Evolutionary conservation across 257 asterid species (phyloP).

Genomic region (Fraxinus quadrangulata): DNA sequence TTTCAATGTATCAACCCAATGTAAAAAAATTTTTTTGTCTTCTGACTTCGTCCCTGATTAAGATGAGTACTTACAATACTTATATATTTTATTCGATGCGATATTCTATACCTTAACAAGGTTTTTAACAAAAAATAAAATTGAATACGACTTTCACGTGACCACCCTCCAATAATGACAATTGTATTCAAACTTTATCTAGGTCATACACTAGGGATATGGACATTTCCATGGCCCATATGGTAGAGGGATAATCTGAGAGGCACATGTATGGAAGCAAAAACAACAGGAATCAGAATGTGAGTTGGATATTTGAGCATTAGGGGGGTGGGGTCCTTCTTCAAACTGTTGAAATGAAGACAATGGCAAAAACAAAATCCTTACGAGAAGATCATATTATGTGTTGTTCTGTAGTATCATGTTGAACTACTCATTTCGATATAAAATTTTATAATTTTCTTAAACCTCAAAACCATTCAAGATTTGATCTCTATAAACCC

Average conservation of each 20-base stretch:
- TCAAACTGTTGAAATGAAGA: conserved; percentile 26
- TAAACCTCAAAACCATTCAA: not conserved
- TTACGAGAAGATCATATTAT: not conserved
- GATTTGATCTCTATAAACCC: not conserved
- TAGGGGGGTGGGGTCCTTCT: conserved; percentile 24
- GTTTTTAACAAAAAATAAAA: conserved; percentile 28
- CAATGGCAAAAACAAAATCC: conserved; percentile 24
- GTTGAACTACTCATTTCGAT: not conserved
- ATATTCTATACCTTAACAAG: too few relatives aligned
- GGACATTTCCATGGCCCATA: conserved; percentile 44
- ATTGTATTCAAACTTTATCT: conserved; percentile 33
- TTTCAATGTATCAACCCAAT: too few relatives aligned
- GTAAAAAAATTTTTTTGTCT: too few relatives aligned
- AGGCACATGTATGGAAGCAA: conserved; percentile 52
- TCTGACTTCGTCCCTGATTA: too few relatives aligned
- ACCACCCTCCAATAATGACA: conserved; percentile 37
- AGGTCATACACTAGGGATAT: conserved; percentile 17
- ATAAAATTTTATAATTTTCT: not conserved
- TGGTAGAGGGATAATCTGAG: conserved; percentile 27
- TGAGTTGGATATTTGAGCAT: conserved; percentile 36
- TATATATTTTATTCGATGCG: too few relatives aligned
- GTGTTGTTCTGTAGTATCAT: not conserved
- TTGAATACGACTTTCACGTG: not conserved
- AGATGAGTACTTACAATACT: too few relatives aligned
- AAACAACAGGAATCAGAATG: conserved; percentile 27